These are phyloP conservation scores for Fusarium concolor DNA, from an alignment of 2,329 filamentous ascomycete species.

Conservation along the genomic window DNA sequence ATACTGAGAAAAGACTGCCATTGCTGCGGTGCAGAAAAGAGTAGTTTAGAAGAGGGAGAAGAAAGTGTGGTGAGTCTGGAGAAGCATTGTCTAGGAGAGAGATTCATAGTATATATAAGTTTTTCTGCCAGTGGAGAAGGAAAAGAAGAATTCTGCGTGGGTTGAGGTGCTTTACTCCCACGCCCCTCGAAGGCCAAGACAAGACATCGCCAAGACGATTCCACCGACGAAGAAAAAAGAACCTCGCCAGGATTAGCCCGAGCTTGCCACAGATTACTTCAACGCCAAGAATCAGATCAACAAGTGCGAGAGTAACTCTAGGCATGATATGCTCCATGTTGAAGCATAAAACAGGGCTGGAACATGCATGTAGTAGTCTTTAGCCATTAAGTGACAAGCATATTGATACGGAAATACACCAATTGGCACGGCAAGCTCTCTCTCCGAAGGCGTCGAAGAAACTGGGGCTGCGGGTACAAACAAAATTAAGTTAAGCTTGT, in stretches of 20 bases:
- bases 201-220: slow-evolving; percentile 28
- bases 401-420: not conserved
- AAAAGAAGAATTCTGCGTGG: slow-evolving; percentile 8
- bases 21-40: slow-evolving; percentile 18
- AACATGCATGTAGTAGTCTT: not conserved
- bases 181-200: slow-evolving; percentile 20
- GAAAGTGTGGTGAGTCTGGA: slow-evolving; percentile 17
- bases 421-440: not conserved
- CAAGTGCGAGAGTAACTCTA: slow-evolving; percentile 1
- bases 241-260: not conserved
- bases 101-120: slow-evolving; percentile 23
- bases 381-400: not conserved
- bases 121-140: slow-evolving; percentile 9
- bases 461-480: not conserved
- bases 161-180: slow-evolving; percentile 5
- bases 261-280: slow-evolving; percentile 24
- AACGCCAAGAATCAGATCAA: slow-evolving; percentile 40
- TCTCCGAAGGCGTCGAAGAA: not conserved
- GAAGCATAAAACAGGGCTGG: not conserved
- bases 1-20: slow-evolving; percentile 59
- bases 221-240: slow-evolving; percentile 4
- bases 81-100: slow-evolving; percentile 10
- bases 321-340: not conserved
- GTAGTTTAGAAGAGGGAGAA: not conserved
- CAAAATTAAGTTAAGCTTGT: not conserved